Conservation (phyloP, 2,329 filamentous ascomycete genomes). For the Ceratocystiopsis sp. region DNA sequence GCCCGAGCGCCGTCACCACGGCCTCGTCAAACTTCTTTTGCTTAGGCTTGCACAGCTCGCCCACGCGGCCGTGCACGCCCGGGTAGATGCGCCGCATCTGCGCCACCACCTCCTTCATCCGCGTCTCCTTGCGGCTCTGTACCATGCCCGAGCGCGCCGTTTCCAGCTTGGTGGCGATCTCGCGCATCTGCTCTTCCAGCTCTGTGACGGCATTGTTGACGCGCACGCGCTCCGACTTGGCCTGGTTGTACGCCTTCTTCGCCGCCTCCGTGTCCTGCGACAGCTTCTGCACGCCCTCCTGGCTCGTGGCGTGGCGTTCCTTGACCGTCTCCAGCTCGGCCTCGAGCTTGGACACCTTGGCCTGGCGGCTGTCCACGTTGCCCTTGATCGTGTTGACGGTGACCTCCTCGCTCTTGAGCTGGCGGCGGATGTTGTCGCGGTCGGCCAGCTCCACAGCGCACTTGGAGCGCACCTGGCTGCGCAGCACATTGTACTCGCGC, state of each 20-base stretch:
- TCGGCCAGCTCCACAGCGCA: conserved; percentile 68
- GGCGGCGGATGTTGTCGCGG: conserved; percentile 71
- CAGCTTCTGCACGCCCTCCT: conserved; percentile 47
- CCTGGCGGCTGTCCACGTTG: conserved; percentile 66
- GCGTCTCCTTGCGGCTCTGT: conserved; percentile 66
- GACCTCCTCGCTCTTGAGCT: conserved; percentile 81
- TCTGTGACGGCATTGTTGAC: conserved; percentile 72
- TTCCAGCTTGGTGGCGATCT: conserved; percentile 61
- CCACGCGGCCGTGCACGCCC: conserved; percentile 77
- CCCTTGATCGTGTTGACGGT: conserved; percentile 78
- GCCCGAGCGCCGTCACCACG: conserved; percentile 78
- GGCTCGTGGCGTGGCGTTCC: conserved; percentile 48
- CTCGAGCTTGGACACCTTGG: conserved; percentile 56
- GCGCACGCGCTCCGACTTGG: conserved; percentile 69
- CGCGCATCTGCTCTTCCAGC: conserved; percentile 78
- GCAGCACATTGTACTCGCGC: conserved; percentile 74
- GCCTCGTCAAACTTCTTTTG: conserved; percentile 94
- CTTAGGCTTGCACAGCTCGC: conserved; percentile 86
- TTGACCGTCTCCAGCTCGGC: conserved; percentile 52
- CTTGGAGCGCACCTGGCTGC: conserved; percentile 68
- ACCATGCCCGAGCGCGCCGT: conserved; percentile 74
- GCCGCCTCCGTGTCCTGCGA: conserved; percentile 66
- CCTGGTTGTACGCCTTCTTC: conserved; percentile 76
- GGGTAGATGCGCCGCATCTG: conserved; percentile 82
- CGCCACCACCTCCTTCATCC: conserved; percentile 67